Evolutionary conservation across 306 rosid species (phyloP).

Genomic region (Vachellia pachyceras): DNA sequence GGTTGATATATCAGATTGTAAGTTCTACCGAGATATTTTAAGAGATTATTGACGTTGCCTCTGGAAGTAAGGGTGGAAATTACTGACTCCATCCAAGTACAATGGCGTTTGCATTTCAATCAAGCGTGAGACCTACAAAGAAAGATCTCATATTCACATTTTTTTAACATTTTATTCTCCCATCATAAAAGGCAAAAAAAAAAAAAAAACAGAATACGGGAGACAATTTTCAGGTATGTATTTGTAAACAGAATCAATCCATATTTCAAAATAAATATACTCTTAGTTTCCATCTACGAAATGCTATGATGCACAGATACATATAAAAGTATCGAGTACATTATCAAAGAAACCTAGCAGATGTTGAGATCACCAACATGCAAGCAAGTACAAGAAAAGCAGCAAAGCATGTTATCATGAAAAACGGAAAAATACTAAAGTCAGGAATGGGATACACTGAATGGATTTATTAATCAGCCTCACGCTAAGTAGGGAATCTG

Average conservation of each 20-base stretch:
- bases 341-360: not conserved
- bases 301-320: too few relatives aligned
- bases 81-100: conserved; percentile 71
- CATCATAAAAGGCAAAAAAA: not conserved
- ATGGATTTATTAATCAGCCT: conserved; percentile 16
- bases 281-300: not conserved
- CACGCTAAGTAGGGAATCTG: conserved; percentile 20
- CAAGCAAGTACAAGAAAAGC: conserved; percentile 26
- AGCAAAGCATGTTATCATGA: conserved; percentile 6
- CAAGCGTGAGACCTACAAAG: conserved; percentile 80
- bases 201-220: conserved; percentile 17
- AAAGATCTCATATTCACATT: conserved; percentile 35
- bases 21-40: conserved; percentile 16
- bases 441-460: conserved; percentile 27
- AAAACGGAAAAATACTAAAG: conserved; percentile 17
- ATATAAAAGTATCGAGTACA: too few relatives aligned
- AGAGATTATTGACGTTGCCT: conserved; percentile 48
- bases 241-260: conserved; percentile 9
- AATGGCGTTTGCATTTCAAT: conserved; percentile 91
- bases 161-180: not conserved
- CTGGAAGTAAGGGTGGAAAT: conserved; percentile 81
- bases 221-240: not conserved
- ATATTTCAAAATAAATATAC: conserved; percentile 4
- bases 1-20: conserved; percentile 36
- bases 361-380: conserved; percentile 15